These are phyloP conservation scores for Trichoderma sp. DNA, from an alignment of 2,329 filamentous ascomycete genomes.

Conservation along the genomic window DNA sequence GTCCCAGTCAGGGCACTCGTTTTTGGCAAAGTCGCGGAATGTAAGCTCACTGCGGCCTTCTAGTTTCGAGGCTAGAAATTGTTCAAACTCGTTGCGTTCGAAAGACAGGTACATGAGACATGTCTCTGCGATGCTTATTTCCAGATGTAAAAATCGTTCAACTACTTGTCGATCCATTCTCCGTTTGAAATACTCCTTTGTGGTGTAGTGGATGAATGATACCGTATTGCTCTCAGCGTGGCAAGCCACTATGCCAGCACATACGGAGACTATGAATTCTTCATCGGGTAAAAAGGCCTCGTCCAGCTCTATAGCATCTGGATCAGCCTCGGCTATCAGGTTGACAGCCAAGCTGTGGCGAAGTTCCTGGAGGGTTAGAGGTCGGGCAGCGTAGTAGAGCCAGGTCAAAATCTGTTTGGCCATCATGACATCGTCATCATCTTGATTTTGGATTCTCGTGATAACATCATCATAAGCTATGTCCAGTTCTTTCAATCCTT, in stretches of 20 bases:
- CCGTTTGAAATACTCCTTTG: not conserved
- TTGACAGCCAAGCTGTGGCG: not conserved
- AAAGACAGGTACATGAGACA: not conserved
- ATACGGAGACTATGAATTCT: not conserved
- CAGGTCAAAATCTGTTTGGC: not conserved
- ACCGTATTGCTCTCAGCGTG: not conserved
- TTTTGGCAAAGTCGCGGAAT: not conserved
- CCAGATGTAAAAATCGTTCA: not conserved
- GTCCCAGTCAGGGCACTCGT: not conserved
- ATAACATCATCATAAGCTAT: not conserved
- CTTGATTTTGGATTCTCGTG: not conserved
- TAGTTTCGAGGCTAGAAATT: not conserved
- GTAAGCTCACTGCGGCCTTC: accelerated
- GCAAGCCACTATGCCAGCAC: not conserved
- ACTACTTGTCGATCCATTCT: not conserved
- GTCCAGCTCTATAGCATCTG: not conserved
- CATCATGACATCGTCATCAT: not conserved
- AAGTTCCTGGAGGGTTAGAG: not conserved
- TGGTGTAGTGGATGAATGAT: not conserved
- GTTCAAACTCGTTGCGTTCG: not conserved
- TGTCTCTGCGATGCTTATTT: not conserved
- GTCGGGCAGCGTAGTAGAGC: not conserved
- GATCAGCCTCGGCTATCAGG: not conserved
- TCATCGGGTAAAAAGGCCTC: not conserved
- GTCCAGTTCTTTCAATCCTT: not conserved